Conservation (phyloP, 2,329 filamentous ascomycete species). For the Cordyceps cateniannulata region DNA sequence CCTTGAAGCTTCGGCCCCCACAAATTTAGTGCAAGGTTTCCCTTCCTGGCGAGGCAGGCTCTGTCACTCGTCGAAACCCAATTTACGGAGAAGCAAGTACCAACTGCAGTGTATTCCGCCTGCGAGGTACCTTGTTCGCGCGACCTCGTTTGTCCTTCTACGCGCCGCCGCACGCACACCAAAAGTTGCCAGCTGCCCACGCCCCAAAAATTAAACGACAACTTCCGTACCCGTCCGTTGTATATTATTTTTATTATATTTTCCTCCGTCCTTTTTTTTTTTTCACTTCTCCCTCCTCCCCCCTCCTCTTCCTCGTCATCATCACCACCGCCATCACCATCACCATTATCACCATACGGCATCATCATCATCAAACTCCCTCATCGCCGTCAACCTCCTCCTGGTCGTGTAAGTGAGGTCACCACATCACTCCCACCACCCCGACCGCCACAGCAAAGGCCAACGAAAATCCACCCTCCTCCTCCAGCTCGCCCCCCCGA, state of each 20-base stretch:
- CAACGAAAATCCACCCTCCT: conserved; percentile 1
- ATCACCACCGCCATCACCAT: background rate
- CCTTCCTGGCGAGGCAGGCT: conserved; percentile 5
- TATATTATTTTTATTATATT: background rate
- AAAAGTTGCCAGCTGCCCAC: background rate
- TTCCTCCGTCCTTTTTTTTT: background rate
- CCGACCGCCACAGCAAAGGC: background rate
- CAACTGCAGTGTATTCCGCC: background rate
- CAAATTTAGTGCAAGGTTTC: conserved; percentile 6
- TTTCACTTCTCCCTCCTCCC: background rate
- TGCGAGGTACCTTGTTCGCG: background rate
- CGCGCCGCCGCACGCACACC: too few relatives aligned
- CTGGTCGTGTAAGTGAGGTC: conserved; percentile 7
- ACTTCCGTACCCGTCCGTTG: background rate
- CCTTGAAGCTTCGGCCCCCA: conserved; percentile 7
- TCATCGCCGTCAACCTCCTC: background rate
- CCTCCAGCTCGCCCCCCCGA: background rate
- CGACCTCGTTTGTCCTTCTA: background rate
- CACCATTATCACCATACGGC: background rate
- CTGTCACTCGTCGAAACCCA: conserved; percentile 1
- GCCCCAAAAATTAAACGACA: background rate
- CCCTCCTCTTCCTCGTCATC: background rate
- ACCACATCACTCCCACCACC: background rate
- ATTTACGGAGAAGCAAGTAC: background rate
- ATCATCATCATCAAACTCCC: background rate